Base-by-base conservation (phyloP, 163 green algal species). In the Dunaliella salina region DNA sequence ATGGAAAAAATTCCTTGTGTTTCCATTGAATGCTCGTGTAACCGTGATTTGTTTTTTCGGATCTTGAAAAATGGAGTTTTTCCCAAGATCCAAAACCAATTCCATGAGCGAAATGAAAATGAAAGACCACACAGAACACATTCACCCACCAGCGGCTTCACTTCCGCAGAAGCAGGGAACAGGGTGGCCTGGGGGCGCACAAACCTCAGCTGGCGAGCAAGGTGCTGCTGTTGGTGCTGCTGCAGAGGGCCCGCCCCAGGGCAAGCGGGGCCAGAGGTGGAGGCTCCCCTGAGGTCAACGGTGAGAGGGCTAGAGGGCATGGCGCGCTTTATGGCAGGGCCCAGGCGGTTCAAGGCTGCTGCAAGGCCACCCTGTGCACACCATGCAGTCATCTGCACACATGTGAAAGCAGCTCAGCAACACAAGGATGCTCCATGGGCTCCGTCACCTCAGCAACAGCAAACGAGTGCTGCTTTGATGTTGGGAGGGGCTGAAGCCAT, bases 261-360 rank as follows among this genome's bases (percentile, higher is more conserved):
- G 24, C 63, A 75, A 5, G 4, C 4, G 24, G 63, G 22, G 22
- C 63, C 63, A 1, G 63, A 29, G 20, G 22, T 8, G 22, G 63
- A 30, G 24, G 63, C 63, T 75, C 63, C 63, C 4, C 63, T 5
- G 22, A 75, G 63, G 63, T 75, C 63, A 33, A 45, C 18, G 85
- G 80, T 80, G 20, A 80, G 57, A 80, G 45, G 46, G 12, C 32
- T 46, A 82, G 85, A 78, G 13, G 92, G 92, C 93, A 96, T 95
- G 81, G 30, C 82, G 0, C 79, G 40, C 29, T 86, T 87, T 24
- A 94, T 86, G 30, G 33, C 45, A 0, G 88, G 85, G 46, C 84
- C 80, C 30, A 89, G 69, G 25, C 89, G 90, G 33, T 90, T 32
- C 84, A 96, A 86, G 13, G 88, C 89, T 29, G 84, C 85, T 33